phyloP scores from a whole-genome alignment of 2,329 filamentous ascomycete genomes.

The Pseudogymnoascus sp. region DNA sequence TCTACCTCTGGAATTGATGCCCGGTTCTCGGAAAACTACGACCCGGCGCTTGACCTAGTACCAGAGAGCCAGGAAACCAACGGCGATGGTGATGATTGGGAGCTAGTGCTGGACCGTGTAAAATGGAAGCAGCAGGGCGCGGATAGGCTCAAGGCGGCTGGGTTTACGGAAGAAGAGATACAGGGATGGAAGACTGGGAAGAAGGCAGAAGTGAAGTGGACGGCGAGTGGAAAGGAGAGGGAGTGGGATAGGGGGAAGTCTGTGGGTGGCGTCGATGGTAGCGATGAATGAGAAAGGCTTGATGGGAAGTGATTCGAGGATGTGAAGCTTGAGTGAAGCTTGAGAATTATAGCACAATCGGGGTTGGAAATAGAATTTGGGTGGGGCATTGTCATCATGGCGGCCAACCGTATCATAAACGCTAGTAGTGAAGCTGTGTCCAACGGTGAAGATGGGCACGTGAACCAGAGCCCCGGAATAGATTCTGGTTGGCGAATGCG shows the following conservation, averaged over 20 bases:
- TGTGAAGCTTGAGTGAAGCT: not conserved
- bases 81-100: constrained; percentile 60
- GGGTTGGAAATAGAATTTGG: not conserved
- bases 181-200: constrained; percentile 58
- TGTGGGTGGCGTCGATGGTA: not conserved
- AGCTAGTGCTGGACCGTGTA: constrained; percentile 70
- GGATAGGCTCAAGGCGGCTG: constrained; percentile 65
- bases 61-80: constrained; percentile 34
- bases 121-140: constrained; percentile 69
- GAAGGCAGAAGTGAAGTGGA: constrained; percentile 62
- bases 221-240: constrained; percentile 39
- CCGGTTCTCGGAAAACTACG: constrained; percentile 64
- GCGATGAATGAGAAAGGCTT: not conserved
- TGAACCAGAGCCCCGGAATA: not conserved
- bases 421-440: not conserved
- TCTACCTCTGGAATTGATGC: constrained; percentile 64
- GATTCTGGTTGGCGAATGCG: not conserved
- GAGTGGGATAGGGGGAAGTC: constrained; percentile 60
- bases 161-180: constrained; percentile 70
- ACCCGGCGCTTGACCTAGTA: constrained; percentile 46
- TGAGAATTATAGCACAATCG: not conserved
- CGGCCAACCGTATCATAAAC: not conserved
- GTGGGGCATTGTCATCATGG: not conserved
- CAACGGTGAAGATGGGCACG: not conserved
- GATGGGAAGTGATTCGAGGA: not conserved